Evolutionary conservation across 257 asterid genomes (phyloP), one percentile per base, ranked within the genome.

Genomic region (Mitragyna speciosa): DNA sequence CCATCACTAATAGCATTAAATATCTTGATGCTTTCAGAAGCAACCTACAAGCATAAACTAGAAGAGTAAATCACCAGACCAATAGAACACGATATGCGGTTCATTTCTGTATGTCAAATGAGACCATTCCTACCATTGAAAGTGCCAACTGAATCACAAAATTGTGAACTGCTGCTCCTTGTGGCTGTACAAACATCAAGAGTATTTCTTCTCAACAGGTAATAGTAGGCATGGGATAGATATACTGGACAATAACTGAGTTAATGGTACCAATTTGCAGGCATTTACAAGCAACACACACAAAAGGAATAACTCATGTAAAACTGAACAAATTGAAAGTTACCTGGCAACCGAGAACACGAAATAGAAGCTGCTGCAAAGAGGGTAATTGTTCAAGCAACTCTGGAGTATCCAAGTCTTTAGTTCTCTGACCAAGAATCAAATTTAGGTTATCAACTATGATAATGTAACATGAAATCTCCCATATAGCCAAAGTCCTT

Each of bases 331-430:
- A 36, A 70, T 49, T 70, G 80, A 83, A 81, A 26, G 28, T 19
- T 85, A 96, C 99, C 98, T 87, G 97, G 81, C 99, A 96, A 84
- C 96, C 94, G 49, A 92, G 87, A 71, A 89, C 94, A 75, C 99
- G 96, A 85, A 87, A 88, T 20, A 94, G 93, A 77, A 96, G 94
- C 72, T 94, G 94, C 79, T 96, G 98, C 76, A 94, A 81, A 73
- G 97, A 92, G 39, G 97, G 97, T 80, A 96, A 85, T 54, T 96
- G 97, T 84, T 90, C 96, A 20, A 96, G 93, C 82, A 94, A 82
- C 74, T 92, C 93, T 2, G 90, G 90, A 17, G 98, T 91, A 86
- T 92, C 95, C 64, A 94, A 88, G 75, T 96, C 99, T 84, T 92
- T 96, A 48, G 94, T 94, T 87, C 93, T 96, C 99, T 96, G 94